Percentiles rank a stretch among this genome's conserved stretches.
phyloP scores from a whole-genome alignment of 306 rosid genomes.

The Vigna mungo region DNA sequence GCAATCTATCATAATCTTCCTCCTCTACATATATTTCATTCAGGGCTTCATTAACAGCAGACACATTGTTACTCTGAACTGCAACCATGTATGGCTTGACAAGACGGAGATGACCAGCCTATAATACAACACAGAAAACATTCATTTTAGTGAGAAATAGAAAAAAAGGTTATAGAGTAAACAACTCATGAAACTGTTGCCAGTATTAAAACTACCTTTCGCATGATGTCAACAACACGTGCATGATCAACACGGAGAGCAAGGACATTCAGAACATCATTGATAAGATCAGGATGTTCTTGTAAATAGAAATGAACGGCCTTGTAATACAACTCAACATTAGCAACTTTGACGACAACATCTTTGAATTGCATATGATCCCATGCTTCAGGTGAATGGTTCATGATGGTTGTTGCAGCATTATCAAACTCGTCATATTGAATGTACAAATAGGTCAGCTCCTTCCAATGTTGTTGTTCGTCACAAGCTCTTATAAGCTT shows the following conservation, averaged over 20 bases:
- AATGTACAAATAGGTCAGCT: conserved; percentile 93
- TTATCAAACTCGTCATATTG: conserved; percentile 98
- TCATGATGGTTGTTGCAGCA: conserved; percentile 99
- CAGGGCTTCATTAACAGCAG: conserved; percentile 98
- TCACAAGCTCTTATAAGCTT: conserved; percentile 98
- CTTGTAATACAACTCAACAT: conserved; percentile 94
- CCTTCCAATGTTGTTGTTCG: conserved; percentile 99
- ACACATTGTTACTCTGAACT: conserved; percentile 96
- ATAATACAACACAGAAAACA: conserved; percentile 22
- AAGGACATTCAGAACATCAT: conserved; percentile 95
- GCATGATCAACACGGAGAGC: conserved; percentile 99
- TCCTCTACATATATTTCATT: conserved; percentile 97
- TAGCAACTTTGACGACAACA: conserved; percentile 92
- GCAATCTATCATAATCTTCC: conserved; percentile 98
- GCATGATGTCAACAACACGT: conserved; percentile 98
- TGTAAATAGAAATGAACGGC: conserved; percentile 98
- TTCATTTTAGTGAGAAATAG: conserved; percentile 17
- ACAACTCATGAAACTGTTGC: conserved; percentile 16
- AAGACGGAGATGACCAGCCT: conserved; percentile 97
- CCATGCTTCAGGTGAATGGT: conserved; percentile 99
- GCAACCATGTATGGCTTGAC: conserved; percentile 99
- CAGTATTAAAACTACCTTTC: conserved; percentile 65
- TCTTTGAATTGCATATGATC: conserved; percentile 99
- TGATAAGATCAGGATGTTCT: conserved; percentile 98
- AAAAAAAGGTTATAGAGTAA: conserved; percentile 4